Evolutionary conservation across 2,329 filamentous ascomycete genomes (phyloP).

Genomic region (Blumeriella jaapii): DNA sequence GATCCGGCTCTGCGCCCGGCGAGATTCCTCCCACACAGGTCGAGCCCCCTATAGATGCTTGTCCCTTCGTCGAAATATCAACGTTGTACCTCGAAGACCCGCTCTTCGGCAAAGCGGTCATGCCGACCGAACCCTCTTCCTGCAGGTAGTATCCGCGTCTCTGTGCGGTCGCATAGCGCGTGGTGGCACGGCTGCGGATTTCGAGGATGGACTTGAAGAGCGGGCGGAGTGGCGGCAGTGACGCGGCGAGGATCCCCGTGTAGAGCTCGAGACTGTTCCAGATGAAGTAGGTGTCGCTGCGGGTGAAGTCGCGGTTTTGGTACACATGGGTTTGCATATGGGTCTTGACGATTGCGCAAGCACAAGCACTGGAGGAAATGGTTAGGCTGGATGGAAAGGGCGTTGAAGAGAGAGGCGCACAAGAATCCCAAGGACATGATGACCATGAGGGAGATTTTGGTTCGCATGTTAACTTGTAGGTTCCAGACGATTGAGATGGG

Average conservation of each 20-base stretch:
- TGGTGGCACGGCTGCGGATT: constrained; percentile 3
- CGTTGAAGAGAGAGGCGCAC: constrained; percentile 5
- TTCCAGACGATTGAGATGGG: constrained; percentile 33
- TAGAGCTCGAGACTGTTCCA: constrained; percentile 36
- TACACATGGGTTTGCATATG: constrained; percentile 29
- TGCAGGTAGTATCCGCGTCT: constrained; percentile 20
- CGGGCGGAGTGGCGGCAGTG: constrained; percentile 33
- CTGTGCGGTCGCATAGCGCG: neutral
- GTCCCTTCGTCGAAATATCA: constrained; percentile 9
- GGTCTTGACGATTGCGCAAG: constrained; percentile 33
- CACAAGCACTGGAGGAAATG: constrained; percentile 27
- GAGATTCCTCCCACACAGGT: too few species aligned
- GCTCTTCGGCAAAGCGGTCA: constrained; percentile 5
- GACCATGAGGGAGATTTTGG: constrained; percentile 28
- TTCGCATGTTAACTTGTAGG: constrained; percentile 32
- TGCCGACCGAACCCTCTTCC: constrained; percentile 14
- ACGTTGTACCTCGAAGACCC: constrained; percentile 12
- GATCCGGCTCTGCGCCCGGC: constrained; percentile 3
- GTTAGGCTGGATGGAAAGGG: neutral
- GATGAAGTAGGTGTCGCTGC: constrained; percentile 29
- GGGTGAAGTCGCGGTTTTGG: constrained; percentile 27
- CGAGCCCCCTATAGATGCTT: neutral
- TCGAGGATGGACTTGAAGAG: constrained; percentile 29
- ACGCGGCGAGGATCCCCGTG: constrained; percentile 33
- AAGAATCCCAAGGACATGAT: constrained; percentile 20